Conservation (phyloP, 2,329 filamentous ascomycete genomes). For the Chrysosporium keratinophilum region DNA sequence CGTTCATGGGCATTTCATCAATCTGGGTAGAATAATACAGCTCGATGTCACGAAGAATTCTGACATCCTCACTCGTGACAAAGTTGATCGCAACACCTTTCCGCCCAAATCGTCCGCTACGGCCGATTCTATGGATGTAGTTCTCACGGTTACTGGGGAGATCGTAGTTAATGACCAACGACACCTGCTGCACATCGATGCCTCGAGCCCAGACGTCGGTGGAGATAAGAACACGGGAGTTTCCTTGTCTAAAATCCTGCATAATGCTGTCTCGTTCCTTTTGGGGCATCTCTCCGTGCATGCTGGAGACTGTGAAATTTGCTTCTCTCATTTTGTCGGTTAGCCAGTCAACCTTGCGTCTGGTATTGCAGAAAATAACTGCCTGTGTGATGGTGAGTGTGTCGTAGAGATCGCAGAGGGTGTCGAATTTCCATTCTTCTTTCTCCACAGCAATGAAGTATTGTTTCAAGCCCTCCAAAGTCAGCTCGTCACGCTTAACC, state of each 20-base stretch:
- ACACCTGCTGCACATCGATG: constrained; percentile 98
- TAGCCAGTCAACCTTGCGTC: constrained; percentile 97
- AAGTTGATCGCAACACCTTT: constrained; percentile 99
- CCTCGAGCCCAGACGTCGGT: constrained; percentile 97
- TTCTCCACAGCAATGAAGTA: constrained; percentile 99
- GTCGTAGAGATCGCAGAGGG: constrained; percentile 95
- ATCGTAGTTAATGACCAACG: constrained; percentile 97
- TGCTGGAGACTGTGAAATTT: constrained; percentile 96
- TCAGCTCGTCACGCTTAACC: constrained; percentile 97
- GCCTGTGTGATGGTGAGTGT: constrained; percentile 97
- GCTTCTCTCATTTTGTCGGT: constrained; percentile 99
- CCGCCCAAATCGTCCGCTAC: constrained; percentile 87
- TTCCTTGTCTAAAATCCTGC: constrained; percentile 96
- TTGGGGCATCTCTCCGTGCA: constrained; percentile 99
- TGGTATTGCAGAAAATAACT: constrained; percentile 99
- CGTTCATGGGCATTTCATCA: constrained; percentile 98
- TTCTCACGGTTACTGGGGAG: constrained; percentile 97
- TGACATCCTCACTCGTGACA: constrained; percentile 93
- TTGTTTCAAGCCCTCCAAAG: constrained; percentile 92
- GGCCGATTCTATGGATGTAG: constrained; percentile 97
- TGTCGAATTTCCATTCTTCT: constrained; percentile 99
- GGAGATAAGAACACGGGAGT: constrained; percentile 89
- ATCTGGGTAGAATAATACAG: constrained; percentile 94
- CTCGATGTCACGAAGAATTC: constrained; percentile 95
- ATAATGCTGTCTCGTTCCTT: constrained; percentile 98